A percentile compares a stretch with the other conserved stretches of the same genome.
Evolutionary conservation across 129 eudicot genomes (phyloP).

Genomic region (Arctium lappa): DNA sequence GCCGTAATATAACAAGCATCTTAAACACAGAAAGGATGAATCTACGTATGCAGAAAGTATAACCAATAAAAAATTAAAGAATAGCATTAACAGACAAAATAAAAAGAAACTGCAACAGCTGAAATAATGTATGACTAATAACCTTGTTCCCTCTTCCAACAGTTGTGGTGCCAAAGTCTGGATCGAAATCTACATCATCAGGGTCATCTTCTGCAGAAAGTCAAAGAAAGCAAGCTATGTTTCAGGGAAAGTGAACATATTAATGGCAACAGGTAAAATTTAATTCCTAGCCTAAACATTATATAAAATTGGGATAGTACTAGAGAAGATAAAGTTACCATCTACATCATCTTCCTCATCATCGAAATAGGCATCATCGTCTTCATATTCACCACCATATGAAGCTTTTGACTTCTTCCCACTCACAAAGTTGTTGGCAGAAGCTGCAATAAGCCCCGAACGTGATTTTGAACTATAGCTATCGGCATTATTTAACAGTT

Average conservation of each 20-base stretch:
- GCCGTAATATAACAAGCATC: not conserved
- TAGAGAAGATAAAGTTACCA: slow-evolving; percentile 31
- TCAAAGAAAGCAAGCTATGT: not conserved
- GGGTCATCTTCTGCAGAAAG: slow-evolving; percentile 90
- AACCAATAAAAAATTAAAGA: not conserved
- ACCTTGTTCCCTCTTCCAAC: slow-evolving; percentile 57
- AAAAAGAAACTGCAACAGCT: slow-evolving; percentile 1
- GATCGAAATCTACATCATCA: slow-evolving; percentile 96
- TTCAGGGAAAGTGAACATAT: not conserved
- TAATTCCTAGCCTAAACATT: not conserved
- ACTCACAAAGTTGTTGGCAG: slow-evolving; percentile 27
- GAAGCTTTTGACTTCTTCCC: slow-evolving; percentile 49
- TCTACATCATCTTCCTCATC: slow-evolving; percentile 66
- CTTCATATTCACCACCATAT: slow-evolving; percentile 35
- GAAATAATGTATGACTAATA: slow-evolving; percentile 10
- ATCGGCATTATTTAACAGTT: slow-evolving; percentile 38
- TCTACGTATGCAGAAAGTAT: not conserved
- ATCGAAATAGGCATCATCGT: slow-evolving; percentile 48
- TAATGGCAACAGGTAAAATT: not conserved
- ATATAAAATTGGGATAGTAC: slow-evolving; percentile 1
- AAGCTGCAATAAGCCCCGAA: slow-evolving; percentile 26
- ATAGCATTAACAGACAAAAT: not conserved
- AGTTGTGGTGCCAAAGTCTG: slow-evolving; percentile 51
- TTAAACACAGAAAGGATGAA: not conserved
- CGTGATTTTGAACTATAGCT: slow-evolving; percentile 41